Conservation (phyloP, 176 grass and related monocot species). For the Otatea glauca region DNA sequence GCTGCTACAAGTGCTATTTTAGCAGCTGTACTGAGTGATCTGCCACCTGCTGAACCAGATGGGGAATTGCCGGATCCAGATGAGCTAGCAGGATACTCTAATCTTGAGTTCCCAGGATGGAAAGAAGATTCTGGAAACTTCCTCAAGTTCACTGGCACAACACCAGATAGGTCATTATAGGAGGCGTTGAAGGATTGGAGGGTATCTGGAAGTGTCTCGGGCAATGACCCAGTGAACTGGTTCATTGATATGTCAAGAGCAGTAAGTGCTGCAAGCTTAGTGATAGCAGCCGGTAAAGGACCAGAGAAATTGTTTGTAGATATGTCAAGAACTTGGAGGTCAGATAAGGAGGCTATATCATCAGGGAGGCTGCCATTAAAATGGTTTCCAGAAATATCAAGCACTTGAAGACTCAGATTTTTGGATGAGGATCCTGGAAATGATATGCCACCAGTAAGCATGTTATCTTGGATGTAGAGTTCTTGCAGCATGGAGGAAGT, state of each 20-base stretch:
- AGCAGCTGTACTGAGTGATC: conserved; percentile 53
- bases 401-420: conserved; percentile 68
- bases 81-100: conserved; percentile 70
- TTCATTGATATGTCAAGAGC: conserved; percentile 81
- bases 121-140: conserved; percentile 97
- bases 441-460: conserved; percentile 61
- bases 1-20: conserved; percentile 66
- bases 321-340: conserved; percentile 75
- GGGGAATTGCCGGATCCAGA: conserved; percentile 55
- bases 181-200: conserved; percentile 82
- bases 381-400: conserved; percentile 84
- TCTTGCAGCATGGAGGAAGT: conserved; percentile 79
- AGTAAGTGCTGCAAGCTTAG: conserved; percentile 70
- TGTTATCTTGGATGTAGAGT: conserved; percentile 78
- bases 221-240: conserved; percentile 76
- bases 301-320: conserved; percentile 92
- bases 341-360: conserved; percentile 66
- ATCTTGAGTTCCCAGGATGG: conserved; percentile 92
- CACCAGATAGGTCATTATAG: conserved; percentile 91
- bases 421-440: conserved; percentile 62
- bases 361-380: conserved; percentile 88
- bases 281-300: conserved; percentile 59
- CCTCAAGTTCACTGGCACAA: conserved; percentile 84
- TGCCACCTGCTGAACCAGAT: conserved; percentile 52
- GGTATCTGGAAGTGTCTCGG: conserved; percentile 65